phyloP scores from a whole-genome alignment of 164 flowering plant genomes.

The Sextonia rubra region DNA sequence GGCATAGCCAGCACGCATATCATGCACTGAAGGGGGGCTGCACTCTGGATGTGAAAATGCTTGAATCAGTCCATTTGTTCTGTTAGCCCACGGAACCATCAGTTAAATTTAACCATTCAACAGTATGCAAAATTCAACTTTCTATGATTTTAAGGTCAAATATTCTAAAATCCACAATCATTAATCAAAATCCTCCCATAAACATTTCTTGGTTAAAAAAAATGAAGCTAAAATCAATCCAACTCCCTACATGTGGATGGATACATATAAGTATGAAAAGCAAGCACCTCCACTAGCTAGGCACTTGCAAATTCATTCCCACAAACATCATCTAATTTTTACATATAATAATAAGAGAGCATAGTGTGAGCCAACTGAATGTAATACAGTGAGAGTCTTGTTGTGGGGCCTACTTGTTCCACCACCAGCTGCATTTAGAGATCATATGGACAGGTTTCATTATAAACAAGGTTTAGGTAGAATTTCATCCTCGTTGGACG shows the following conservation, averaged over 20 bases:
- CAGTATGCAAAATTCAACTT: neutral
- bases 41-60: slow-evolving; percentile 48
- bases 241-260: neutral
- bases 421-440: no score
- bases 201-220: neutral
- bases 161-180: no score
- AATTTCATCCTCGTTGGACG: no score
- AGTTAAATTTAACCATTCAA: neutral
- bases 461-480: no score
- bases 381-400: no score
- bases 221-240: neutral
- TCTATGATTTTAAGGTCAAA: neutral
- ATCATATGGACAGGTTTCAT: no score
- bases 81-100: slow-evolving; percentile 17
- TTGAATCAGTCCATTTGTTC: slow-evolving; percentile 60
- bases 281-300: neutral
- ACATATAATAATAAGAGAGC: no score
- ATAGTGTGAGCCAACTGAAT: no score
- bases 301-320: no score
- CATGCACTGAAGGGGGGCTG: slow-evolving; percentile 48
- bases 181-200: no score
- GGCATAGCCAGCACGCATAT: slow-evolving; percentile 34
- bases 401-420: no score
- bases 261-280: neutral
- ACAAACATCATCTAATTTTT: no score